phyloP scores from a whole-genome alignment of 2,329 filamentous ascomycete genomes.

The Trematosphaeria pertusa region DNA sequence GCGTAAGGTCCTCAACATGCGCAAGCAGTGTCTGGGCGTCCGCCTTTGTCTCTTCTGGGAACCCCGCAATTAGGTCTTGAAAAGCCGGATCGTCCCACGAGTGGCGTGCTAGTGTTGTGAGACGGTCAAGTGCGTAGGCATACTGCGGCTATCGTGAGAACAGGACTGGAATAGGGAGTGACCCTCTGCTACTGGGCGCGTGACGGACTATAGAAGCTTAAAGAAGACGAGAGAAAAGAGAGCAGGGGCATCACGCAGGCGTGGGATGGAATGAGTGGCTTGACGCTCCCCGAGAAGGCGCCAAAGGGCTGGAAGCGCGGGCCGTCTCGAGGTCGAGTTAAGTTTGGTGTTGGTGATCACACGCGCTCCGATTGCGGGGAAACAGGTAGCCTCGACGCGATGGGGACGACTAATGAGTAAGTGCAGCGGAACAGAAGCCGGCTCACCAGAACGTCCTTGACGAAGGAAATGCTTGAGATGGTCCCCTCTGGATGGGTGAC shows the following conservation, averaged over 20 bases:
- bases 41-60: conserved; percentile 68
- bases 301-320: conserved; percentile 28
- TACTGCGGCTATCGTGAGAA: conserved; percentile 64
- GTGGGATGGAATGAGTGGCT: conserved; percentile 36
- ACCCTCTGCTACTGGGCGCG: conserved; percentile 30
- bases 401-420: conserved; percentile 11
- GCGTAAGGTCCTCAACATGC: conserved; percentile 74
- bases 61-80: conserved; percentile 71
- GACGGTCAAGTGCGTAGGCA: conserved; percentile 74
- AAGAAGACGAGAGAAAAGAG: conserved; percentile 26
- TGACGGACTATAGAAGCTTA: conserved; percentile 34
- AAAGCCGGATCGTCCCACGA: conserved; percentile 73
- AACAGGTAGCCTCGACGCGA: conserved; percentile 27
- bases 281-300: conserved; percentile 25
- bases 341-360: conserved; percentile 34
- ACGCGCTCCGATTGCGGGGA: conserved; percentile 17
- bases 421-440: conserved; percentile 25
- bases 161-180: conserved; percentile 19
- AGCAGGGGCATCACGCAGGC: conserved; percentile 20
- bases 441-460: conserved; percentile 81
- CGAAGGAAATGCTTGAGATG: conserved; percentile 82
- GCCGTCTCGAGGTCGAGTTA: conserved; percentile 28
- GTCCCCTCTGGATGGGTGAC: conserved; percentile 70
- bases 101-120: conserved; percentile 68
- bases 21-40: conserved; percentile 66